These are phyloP conservation scores for Capillidium heterosporum DNA, from an alignment of 371 early-diverging fungal species.

Conservation along the genomic window DNA sequence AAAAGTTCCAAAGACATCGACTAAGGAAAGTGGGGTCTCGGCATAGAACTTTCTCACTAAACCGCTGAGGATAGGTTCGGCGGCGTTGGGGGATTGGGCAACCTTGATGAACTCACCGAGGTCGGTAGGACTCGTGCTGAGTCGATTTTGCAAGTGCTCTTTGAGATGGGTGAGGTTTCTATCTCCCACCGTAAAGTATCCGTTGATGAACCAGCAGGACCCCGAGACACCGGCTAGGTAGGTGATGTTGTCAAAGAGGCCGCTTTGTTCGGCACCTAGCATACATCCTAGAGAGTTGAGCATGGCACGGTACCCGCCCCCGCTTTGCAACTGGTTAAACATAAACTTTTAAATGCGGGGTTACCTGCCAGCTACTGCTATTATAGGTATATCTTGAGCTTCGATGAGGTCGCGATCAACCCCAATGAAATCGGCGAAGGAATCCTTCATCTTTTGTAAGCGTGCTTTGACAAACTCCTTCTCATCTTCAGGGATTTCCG, in stretches of 20 bases:
- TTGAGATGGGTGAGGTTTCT: constrained; percentile 13
- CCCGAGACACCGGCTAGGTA: constrained; percentile 41
- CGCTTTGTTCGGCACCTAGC: constrained; percentile 28
- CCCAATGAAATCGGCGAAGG: constrained; percentile 8
- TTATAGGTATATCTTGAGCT: constrained; percentile 7
- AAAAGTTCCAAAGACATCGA: constrained; percentile 47
- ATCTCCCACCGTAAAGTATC: constrained; percentile 14
- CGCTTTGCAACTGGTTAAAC: constrained; percentile 18
- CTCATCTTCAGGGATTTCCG: constrained; percentile 2
- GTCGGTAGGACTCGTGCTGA: constrained; percentile 10
- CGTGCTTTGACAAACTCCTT: constrained; percentile 2
- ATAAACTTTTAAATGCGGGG: not conserved
- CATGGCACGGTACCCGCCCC: constrained; percentile 56
- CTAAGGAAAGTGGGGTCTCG: constrained; percentile 27
- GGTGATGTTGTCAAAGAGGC: constrained; percentile 28
- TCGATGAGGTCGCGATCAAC: constrained; percentile 4
- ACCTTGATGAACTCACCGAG: constrained; percentile 13
- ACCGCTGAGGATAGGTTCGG: constrained; percentile 26
- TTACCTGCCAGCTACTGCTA: constrained; percentile 10
- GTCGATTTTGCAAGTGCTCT: constrained; percentile 13
- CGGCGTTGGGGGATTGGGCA: constrained; percentile 14
- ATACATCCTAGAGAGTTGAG: constrained; percentile 32
- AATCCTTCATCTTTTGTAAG: constrained; percentile 1
- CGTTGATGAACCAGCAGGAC: constrained; percentile 26
- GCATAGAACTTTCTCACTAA: constrained; percentile 27